Percentiles rank a stretch among this genome's conserved stretches.
Evolutionary conservation across 192 early-diverging fungal genomes (phyloP).

Genomic region (Kickxella alabastrina): DNA sequence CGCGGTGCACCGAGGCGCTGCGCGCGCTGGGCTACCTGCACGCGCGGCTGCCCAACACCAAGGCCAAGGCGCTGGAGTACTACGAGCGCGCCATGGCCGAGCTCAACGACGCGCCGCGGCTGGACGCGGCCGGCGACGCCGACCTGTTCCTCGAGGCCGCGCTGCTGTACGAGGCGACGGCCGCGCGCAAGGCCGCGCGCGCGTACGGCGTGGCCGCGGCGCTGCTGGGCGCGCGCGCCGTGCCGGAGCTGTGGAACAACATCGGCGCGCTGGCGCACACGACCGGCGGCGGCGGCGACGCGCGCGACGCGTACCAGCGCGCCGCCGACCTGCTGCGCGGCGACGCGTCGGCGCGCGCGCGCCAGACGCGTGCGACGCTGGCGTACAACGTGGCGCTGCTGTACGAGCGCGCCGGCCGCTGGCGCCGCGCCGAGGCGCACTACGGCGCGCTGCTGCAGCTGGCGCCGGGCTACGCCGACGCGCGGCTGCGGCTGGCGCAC

Average conservation of each 20-base stretch:
- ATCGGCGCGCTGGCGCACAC: conserved; percentile 75
- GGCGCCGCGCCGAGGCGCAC: conserved; percentile 58
- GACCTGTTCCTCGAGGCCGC: conserved; percentile 64
- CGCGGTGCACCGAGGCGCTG: conserved; percentile 63
- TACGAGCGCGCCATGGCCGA: conserved; percentile 62
- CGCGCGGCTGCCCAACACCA: conserved; percentile 58
- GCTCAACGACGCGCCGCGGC: conserved; percentile 14
- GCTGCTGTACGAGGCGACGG: conserved; percentile 59
- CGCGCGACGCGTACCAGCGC: conserved; percentile 12
- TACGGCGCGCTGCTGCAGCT: conserved; percentile 60
- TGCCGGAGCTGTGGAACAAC: conserved; percentile 78
- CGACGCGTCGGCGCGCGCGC: background rate
- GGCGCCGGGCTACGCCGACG: conserved; percentile 76
- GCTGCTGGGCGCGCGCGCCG: conserved; percentile 35
- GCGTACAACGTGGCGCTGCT: conserved; percentile 73
- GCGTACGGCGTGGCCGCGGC: conserved; percentile 38
- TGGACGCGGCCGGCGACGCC: conserved; percentile 48
- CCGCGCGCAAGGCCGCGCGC: conserved; percentile 44
- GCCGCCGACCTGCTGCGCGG: conserved; percentile 4
- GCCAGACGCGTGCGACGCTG: conserved; percentile 51
- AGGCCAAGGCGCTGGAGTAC: conserved; percentile 61
- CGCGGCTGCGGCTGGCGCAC: conserved; percentile 71
- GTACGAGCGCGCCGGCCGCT: conserved; percentile 58
- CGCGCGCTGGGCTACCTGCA: conserved; percentile 61
- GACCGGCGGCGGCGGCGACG: conserved; percentile 33